Base-by-base conservation (phyloP, 192 early-diverging fungal species). In the Backusella psychrophila region DNA sequence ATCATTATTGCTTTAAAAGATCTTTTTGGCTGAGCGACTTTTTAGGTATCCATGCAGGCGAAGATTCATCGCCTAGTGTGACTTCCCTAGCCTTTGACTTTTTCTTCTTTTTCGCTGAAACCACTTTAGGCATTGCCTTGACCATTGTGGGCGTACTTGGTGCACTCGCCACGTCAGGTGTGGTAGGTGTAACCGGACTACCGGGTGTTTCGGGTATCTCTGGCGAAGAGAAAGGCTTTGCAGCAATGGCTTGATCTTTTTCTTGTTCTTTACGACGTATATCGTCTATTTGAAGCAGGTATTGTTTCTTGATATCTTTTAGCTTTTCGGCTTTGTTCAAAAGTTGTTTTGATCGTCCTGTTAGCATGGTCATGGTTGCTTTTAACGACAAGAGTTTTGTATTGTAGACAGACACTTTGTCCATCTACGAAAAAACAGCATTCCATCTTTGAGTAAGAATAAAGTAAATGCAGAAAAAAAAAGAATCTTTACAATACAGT, bases 371-470 rank as follows among this genome's bases (percentile, higher is more conserved):
- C 74, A 80, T 75, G 17, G 78, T 80, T 8, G 72, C 29, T n/a
- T 74, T 75, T 31, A 80, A n/a, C 0, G 72, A 71, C n/a, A 70
- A 34, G 14, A 80, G 39, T 31, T 80, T 80, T 36, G 42, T 72
- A n/a, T 76, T 84, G 80, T 77, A 81, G 39, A 31, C 44, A 2
- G 75, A 34, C 14, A 76, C 75, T 39, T 76, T 76, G 33, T 39
- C 33, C 68, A 76, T 76, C 75, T 76, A 75, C 1, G 41, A 59
- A 56, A 23, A 26, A 59, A 29, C 33, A 33, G 33, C 33, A 12
- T 2, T 4, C 46, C 36, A 38, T 69, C 23, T 36, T 11, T 69
- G 7, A 23, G 68, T 23, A 21, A 69, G 33, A 36, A 17, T 8
- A 21, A 8, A 4, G 4, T 36, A 36, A 11, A 21, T 6, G 17